Percentiles rank a stretch among this genome's conserved stretches.
Conservation (phyloP, 169 alveolate species). For the Babesia bovis region DNA sequence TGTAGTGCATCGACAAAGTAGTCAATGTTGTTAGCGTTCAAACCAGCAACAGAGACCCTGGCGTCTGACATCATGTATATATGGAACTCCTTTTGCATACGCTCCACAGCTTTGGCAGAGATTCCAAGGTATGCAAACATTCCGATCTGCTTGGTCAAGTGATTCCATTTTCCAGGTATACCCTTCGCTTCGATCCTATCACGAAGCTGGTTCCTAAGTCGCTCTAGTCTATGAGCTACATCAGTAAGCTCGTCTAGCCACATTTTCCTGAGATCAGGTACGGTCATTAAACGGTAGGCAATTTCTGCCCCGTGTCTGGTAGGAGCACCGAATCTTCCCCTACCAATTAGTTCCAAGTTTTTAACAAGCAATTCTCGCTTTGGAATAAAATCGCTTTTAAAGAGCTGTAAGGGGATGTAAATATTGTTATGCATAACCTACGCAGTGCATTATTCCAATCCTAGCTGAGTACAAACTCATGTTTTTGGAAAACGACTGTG, state of each 20-base stretch:
- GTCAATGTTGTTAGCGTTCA: slow-evolving; percentile 43
- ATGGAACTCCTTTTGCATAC: slow-evolving; percentile 38
- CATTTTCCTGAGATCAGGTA: slow-evolving; percentile 5
- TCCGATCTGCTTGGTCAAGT: slow-evolving; percentile 56
- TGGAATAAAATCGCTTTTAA: slow-evolving; percentile 11
- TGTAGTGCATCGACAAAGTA: slow-evolving; percentile 49
- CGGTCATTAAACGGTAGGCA: slow-evolving; percentile 29
- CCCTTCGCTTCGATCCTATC: slow-evolving; percentile 28
- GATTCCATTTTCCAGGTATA: slow-evolving; percentile 61
- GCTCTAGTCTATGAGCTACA: slow-evolving; percentile 10
- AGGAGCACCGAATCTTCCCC: slow-evolving; percentile 58
- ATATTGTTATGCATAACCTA: background rate
- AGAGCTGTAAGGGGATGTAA: slow-evolving; percentile 16
- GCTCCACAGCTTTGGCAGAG: slow-evolving; percentile 28
- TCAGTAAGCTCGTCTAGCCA: slow-evolving; percentile 53
- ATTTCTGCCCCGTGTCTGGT: slow-evolving; percentile 53
- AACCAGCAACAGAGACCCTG: slow-evolving; percentile 50
- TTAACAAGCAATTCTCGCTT: slow-evolving; percentile 13
- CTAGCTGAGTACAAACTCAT: slow-evolving; percentile 64
- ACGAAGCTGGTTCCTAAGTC: slow-evolving; percentile 29
- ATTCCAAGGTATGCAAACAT: slow-evolving; percentile 65
- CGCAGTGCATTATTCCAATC: slow-evolving; percentile 60
- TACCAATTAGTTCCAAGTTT: slow-evolving; percentile 28
- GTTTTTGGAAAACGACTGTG: slow-evolving; percentile 68
- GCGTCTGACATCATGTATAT: slow-evolving; percentile 53